A percentile compares a stretch with the other conserved stretches of the same genome.
These are phyloP conservation scores for Lepraria neglecta DNA, from an alignment of 495 filamentous ascomycete species.

Conservation along the genomic window DNA sequence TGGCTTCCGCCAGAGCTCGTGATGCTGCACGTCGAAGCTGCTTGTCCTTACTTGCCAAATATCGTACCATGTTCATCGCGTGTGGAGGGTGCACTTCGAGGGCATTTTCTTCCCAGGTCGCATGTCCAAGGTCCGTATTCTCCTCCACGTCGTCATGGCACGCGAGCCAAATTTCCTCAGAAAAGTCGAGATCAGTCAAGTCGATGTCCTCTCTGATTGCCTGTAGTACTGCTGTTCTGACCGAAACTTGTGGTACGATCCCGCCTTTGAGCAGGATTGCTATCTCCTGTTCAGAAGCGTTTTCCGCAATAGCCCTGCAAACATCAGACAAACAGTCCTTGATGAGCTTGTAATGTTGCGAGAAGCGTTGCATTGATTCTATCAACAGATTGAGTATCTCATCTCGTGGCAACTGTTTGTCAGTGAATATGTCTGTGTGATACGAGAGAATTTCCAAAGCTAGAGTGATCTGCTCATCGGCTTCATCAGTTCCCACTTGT, in stretches of 20 bases:
- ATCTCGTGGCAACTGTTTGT: conserved; percentile 66
- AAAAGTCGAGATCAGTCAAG: conserved; percentile 75
- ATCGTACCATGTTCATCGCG: conserved; percentile 61
- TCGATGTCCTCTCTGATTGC: conserved; percentile 86
- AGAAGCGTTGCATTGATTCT: conserved; percentile 77
- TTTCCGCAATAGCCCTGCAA: conserved; percentile 69
- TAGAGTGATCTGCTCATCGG: conserved; percentile 82
- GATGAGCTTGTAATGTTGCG: conserved; percentile 85
- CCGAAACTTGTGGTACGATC: conserved; percentile 69
- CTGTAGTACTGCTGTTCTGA: conserved; percentile 83
- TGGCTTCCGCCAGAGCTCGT: conserved; percentile 66
- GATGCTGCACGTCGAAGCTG: conserved; percentile 81
- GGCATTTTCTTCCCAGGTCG: conserved; percentile 92
- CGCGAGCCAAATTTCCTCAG: conserved; percentile 85
- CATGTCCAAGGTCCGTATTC: conserved; percentile 71
- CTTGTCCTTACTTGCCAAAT: conserved; percentile 67
- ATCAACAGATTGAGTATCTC: conserved; percentile 65
- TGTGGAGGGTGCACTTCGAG: conserved; percentile 64
- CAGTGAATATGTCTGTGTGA: conserved; percentile 68
- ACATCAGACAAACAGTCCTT: conserved; percentile 87
- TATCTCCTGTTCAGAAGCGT: conserved; percentile 64
- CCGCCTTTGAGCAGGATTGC: conserved; percentile 61
- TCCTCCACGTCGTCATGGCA: conserved; percentile 88
- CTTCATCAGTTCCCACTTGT: conserved; percentile 54
- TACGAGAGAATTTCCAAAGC: conserved; percentile 86